These are phyloP conservation scores for Leccinum barrowsii DNA, from an alignment of 768 basidiomycete genomes.

Conservation along the genomic window DNA sequence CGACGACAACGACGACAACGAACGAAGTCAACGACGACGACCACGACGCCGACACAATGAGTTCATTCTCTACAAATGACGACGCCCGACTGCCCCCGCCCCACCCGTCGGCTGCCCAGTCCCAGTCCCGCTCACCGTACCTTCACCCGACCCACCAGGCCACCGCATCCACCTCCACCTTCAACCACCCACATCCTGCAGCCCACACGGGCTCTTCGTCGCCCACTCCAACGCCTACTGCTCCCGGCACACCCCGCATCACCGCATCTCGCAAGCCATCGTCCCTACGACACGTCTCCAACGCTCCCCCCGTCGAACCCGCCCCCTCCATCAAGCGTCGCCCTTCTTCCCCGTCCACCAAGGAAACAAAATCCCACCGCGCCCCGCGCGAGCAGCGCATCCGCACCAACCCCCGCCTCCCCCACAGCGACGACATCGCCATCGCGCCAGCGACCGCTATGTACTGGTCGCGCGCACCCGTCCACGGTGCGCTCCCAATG, in stretches of 20 bases:
- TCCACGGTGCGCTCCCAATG: constrained; percentile 65
- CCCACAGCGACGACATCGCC: constrained; percentile 56
- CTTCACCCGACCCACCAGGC: constrained; percentile 33
- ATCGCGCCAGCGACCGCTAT: constrained; percentile 68
- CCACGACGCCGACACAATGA: constrained; percentile 26
- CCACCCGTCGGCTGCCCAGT: constrained; percentile 3
- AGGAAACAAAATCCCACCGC: constrained; percentile 21
- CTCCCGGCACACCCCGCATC: constrained; percentile 27
- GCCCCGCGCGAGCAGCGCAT: constrained; percentile 30
- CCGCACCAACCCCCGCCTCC: constrained; percentile 55
- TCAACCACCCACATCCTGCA: constrained; percentile 17
- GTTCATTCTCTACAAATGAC: constrained; percentile 13
- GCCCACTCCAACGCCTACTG: constrained; percentile 13
- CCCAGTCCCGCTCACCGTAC: constrained; percentile 35
- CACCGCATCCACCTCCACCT: constrained; percentile 35
- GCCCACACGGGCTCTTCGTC: constrained; percentile 6
- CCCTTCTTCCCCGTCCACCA: constrained; percentile 27
- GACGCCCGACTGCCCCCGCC: constrained; percentile 11
- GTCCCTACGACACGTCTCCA: constrained; percentile 29
- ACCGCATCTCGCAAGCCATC: constrained; percentile 30
- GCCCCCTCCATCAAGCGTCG: constrained; percentile 26
- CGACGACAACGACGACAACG: constrained; percentile 4
- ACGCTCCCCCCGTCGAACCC: constrained; percentile 23
- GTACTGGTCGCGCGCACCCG: constrained; percentile 85
- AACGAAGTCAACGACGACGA: constrained; percentile 15